These are phyloP conservation scores for Rosa chinensis DNA, from an alignment of 306 rosid genomes.

Conservation along the genomic window DNA sequence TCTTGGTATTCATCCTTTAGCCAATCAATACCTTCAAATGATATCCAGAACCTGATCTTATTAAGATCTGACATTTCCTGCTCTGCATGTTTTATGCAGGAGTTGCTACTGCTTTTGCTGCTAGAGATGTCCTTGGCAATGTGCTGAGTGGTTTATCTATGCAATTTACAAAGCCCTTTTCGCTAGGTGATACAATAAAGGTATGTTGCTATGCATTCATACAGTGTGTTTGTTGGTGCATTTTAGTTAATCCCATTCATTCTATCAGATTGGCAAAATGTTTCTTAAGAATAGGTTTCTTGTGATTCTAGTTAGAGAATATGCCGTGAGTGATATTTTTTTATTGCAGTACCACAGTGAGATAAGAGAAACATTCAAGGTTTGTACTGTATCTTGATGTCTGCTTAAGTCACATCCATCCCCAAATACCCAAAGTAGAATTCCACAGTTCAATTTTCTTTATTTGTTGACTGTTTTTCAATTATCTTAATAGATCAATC, in stretches of 20 bases:
- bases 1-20: neutral
- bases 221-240: neutral
- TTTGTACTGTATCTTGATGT: neutral
- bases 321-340: neutral
- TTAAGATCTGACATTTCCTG: conserved; percentile 15
- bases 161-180: conserved; percentile 91
- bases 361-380: neutral
- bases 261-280: neutral
- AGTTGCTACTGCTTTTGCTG: conserved; percentile 93
- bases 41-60: neutral
- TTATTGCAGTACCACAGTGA: neutral
- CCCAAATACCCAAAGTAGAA: too few species aligned
- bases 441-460: neutral
- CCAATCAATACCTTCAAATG: neutral
- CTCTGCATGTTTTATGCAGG: conserved; percentile 47
- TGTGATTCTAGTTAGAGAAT: neutral
- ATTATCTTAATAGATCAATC: neutral
- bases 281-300: neutral
- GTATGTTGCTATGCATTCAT: conserved; percentile 35
- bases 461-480: neutral
- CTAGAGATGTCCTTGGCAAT: conserved; percentile 83
- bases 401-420: neutral
- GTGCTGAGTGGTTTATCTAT: conserved; percentile 78
- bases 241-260: neutral
- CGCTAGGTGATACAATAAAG: conserved; percentile 94